Evolutionary conservation across 108 stramenopile genomes (phyloP).

Genomic region (Pseudonitzschia multistriata): DNA sequence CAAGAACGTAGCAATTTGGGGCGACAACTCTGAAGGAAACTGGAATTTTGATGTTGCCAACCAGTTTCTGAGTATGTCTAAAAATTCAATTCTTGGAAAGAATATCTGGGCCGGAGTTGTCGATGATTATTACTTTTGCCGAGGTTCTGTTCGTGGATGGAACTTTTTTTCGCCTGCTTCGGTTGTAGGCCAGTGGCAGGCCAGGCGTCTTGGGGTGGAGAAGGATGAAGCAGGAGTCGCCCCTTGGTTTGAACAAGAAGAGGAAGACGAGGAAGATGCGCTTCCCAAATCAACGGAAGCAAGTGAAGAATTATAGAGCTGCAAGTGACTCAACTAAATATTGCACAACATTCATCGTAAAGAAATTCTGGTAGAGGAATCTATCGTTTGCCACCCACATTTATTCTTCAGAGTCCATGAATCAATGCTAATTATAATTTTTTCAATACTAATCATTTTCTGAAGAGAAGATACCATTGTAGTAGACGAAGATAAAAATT

Average conservation of each 20-base stretch:
- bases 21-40: constrained; percentile 61
- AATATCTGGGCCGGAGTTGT: constrained; percentile 76
- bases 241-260: constrained; percentile 74
- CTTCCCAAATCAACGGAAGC: neutral
- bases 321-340: too few species aligned
- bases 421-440: too few species aligned
- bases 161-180: constrained; percentile 63
- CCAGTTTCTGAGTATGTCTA: constrained; percentile 72
- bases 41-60: constrained; percentile 75
- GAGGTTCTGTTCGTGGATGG: constrained; percentile 85
- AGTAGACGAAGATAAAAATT: too few species aligned
- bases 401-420: too few species aligned
- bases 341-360: too few species aligned
- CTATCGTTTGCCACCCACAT: too few species aligned
- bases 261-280: constrained; percentile 25
- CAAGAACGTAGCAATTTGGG: constrained; percentile 72
- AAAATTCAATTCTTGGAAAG: constrained; percentile 67
- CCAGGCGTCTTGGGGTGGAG: constrained; percentile 71
- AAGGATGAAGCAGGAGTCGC: constrained; percentile 72
- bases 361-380: too few species aligned
- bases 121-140: constrained; percentile 79
- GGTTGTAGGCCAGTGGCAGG: constrained; percentile 85
- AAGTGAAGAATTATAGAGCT: too few species aligned
- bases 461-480: too few species aligned
- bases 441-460: too few species aligned